Conservation (phyloP, 2,329 filamentous ascomycete species). For the Harringtonia lauricola region DNA sequence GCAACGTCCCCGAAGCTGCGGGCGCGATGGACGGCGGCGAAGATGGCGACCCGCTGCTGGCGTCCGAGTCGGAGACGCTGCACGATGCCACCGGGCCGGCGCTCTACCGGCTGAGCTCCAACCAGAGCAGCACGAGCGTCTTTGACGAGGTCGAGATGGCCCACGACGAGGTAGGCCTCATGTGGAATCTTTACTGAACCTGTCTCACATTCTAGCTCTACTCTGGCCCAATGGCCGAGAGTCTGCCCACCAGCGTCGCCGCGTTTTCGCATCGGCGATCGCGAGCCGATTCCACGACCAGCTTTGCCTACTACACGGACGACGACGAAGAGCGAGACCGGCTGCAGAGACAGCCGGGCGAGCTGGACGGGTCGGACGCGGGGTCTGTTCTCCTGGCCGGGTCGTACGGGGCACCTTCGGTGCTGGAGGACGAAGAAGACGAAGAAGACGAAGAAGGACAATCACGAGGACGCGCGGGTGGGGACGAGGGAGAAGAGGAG, state of each 20-base stretch:
- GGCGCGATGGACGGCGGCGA: no score
- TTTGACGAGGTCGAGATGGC: conserved; percentile 98
- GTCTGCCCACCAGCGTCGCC: conserved; percentile 87
- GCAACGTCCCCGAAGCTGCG: no score
- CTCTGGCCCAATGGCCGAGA: conserved; percentile 87
- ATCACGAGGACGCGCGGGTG: conserved; percentile 14
- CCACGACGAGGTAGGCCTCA: conserved; percentile 63
- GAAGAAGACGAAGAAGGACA: conserved; percentile 20
- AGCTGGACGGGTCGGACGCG: background rate
- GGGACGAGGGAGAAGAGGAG: conserved; percentile 27
- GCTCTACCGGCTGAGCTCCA: conserved; percentile 57
- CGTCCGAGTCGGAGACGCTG: no score
- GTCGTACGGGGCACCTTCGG: conserved; percentile 2
- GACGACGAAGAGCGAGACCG: conserved; percentile 40
- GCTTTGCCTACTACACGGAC: conserved; percentile 81
- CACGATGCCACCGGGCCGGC: background rate
- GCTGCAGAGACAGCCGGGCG: conserved; percentile 3
- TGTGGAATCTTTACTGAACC: background rate
- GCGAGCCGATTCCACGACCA: conserved; percentile 74
- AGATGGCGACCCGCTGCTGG: no score
- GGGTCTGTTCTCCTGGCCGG: conserved; percentile 5
- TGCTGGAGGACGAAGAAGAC: conserved; percentile 22
- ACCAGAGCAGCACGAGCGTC: conserved; percentile 67
- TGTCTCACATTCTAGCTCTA: conserved; percentile 47
- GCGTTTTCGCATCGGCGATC: conserved; percentile 77